These are phyloP conservation scores for Mycena alexandri DNA, from an alignment of 768 basidiomycete species.

Conservation along the genomic window DNA sequence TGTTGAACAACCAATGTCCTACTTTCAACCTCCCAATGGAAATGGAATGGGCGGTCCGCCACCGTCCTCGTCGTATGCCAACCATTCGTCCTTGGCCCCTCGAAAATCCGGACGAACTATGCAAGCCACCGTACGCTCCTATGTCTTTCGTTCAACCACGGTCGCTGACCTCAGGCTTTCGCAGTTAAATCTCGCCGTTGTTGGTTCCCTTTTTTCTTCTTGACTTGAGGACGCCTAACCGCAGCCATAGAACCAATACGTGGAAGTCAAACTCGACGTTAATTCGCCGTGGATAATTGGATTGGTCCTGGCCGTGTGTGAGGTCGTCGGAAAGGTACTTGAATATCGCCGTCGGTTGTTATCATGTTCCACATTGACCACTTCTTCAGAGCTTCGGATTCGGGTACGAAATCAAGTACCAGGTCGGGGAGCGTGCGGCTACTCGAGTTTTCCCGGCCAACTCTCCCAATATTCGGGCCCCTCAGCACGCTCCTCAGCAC, in stretches of 20 bases:
- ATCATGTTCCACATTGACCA: background rate
- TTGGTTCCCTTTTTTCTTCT: background rate
- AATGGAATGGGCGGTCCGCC: slow-evolving; percentile 7
- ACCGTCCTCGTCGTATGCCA: background rate
- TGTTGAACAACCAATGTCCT: slow-evolving; percentile 12
- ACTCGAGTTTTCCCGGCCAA: slow-evolving; percentile 16
- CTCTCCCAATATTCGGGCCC: slow-evolving; percentile 25
- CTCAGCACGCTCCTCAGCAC: background rate
- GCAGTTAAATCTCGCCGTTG: slow-evolving; percentile 24
- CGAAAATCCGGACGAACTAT: slow-evolving; percentile 14
- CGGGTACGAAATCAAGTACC: slow-evolving; percentile 26
- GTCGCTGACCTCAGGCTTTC: background rate
- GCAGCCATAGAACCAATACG: slow-evolving; percentile 23
- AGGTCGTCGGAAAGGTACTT: slow-evolving; percentile 19
- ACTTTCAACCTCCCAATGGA: slow-evolving; percentile 3
- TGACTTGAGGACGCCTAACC: background rate
- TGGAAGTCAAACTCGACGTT: slow-evolving; percentile 30
- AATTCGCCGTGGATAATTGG: slow-evolving; percentile 31
- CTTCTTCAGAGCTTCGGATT: slow-evolving; percentile 14
- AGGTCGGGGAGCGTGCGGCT: background rate
- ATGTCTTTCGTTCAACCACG: background rate
- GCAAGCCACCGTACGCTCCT: slow-evolving; percentile 21
- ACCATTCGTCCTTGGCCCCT: background rate
- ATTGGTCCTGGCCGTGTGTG: slow-evolving; percentile 18
- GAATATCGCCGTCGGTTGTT: background rate